Base-by-base conservation (phyloP, 441 rosid species). In the Erysimum cheiri region DNA sequence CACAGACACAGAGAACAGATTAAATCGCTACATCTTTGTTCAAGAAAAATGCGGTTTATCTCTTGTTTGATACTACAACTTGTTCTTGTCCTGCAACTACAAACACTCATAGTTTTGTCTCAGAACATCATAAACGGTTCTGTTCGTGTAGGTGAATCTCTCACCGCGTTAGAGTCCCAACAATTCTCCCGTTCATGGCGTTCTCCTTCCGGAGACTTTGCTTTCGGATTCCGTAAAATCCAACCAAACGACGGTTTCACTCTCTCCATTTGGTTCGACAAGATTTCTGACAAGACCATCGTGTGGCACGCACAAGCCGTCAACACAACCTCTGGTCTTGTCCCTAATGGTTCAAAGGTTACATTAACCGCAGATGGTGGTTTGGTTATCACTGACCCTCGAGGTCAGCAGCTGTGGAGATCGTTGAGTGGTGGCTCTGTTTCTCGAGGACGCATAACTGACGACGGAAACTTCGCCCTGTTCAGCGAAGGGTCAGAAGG, bases 181-280 rank as follows among this genome's bases (percentile, higher is more conserved):
- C 49, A 67, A 15, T 22, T 49, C 6, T 73, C 72, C 12, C 41
- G 29, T 32, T 60, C 73, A 33, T 74, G 78, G 78, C 37, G 10
- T 32, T 74, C 69, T 1, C 74, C 60, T 19, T 54, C 74, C 4
- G 59, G 70, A 40, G 69, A 60, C 54, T 74, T 74, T 55, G 65
- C 74, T 5, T 61, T 68, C 58, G 78, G 78, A 6, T 74, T 74
- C 44, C 63, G 58, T 5, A 74, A 68, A 17, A 46, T 67, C 53
- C 32, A 22, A 35, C 59, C 52, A 43, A 69, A 67, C 22, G 52
- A 61, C 15, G 78, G 64, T 62, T 74, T 69, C 28, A 24, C 10
- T 60, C 71, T 72, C 15, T 52, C 74, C 17, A 61, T 72, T 11
- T 72, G 77, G 77, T 74, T 72, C 35, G 60, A 72, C 35, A 72